Evolutionary conservation across 495 filamentous ascomycete genomes (phyloP).

Genomic region (Aspergillus sclerotioniger): DNA sequence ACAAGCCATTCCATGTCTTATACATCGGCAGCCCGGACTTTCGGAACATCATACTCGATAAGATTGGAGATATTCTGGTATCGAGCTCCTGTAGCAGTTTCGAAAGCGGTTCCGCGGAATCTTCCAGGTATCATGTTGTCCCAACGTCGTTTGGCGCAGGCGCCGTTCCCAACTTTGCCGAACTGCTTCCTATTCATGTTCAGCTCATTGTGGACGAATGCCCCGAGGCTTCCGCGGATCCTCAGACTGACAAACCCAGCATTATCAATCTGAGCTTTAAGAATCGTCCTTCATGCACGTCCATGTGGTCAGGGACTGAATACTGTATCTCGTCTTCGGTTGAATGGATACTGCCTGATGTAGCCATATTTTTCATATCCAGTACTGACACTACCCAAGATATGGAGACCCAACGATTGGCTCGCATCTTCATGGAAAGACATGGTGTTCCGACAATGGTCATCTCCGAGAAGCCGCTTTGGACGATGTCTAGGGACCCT

Average conservation of each 20-base stretch:
- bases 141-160: conserved; percentile 66
- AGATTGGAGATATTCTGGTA: conserved; percentile 65
- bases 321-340: conserved; percentile 45
- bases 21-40: conserved; percentile 64
- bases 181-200: conserved; percentile 72
- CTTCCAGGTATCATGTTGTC: conserved; percentile 70
- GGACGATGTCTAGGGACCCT: conserved; percentile 41
- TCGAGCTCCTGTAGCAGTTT: conserved; percentile 44
- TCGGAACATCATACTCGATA: conserved; percentile 69
- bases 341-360: conserved; percentile 66
- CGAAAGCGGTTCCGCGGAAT: conserved; percentile 47
- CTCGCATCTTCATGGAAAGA: conserved; percentile 61
- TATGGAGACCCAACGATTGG: conserved; percentile 51
- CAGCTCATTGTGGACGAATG: conserved; percentile 77
- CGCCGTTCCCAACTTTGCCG: conserved; percentile 56
- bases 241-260: conserved; percentile 39
- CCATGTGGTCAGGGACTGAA: conserved; percentile 45
- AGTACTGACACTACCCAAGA: conserved; percentile 48
- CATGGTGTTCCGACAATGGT: conserved; percentile 66
- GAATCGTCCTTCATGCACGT: conserved; percentile 48
- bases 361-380: conserved; percentile 68
- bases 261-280: conserved; percentile 59
- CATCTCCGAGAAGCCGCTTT: conserved; percentile 61
- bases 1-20: conserved; percentile 66
- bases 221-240: conserved; percentile 48